Base-by-base conservation (phyloP, 2,329 filamentous ascomycete genomes). In the Xylaria sp. region DNA sequence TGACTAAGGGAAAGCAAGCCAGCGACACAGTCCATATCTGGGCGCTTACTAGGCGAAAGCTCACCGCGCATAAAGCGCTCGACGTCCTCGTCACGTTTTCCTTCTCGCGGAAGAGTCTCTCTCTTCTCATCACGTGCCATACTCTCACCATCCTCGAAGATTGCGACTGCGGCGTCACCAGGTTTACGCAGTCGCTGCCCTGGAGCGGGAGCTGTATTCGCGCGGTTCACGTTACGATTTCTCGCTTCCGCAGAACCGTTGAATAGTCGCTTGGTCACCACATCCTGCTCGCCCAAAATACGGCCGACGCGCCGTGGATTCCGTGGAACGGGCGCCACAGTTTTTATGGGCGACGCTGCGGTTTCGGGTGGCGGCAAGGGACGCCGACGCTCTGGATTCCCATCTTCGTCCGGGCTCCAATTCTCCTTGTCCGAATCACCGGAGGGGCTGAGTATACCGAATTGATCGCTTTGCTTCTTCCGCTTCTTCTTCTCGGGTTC, bases 361-460 rank as follows among this genome's bases (percentile, higher is more conserved):
- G 49, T 13, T 54, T 63, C 62, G 3, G 62, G 59, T 17, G 38
- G 56, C 2, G 56, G 60, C 27, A 63, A 45, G 17, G 33, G 60
- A 47, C 49, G 63, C 47, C 36, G 66, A 17, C 25, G 66, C 33
- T 65, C 47, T 58, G 78, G 73, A 68, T 80, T 81, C 9, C 79
- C 82, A 47, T 84, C 82, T 69, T 83, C 83, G 69, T 82, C 84
- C 1, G 84, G 90, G 75, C 83, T 87, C 86, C 93, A 96, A 76
- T 98, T 98, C 81, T 98, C 95, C 81, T 98, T 98, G 78, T 98
- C 95, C 1, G 93, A 97, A 74, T 97, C 94, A 55, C 80, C 87
- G 17, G 87, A 76, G 73, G 82, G 73, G 78, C 82, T 78, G 36
- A 78, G 78, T 69, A 79, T 73, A 38, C 70, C 73, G 39, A 83